Evolutionary conservation across 106 monocot species (phyloP).

Genomic region (Alisma plantagoaquatica): DNA sequence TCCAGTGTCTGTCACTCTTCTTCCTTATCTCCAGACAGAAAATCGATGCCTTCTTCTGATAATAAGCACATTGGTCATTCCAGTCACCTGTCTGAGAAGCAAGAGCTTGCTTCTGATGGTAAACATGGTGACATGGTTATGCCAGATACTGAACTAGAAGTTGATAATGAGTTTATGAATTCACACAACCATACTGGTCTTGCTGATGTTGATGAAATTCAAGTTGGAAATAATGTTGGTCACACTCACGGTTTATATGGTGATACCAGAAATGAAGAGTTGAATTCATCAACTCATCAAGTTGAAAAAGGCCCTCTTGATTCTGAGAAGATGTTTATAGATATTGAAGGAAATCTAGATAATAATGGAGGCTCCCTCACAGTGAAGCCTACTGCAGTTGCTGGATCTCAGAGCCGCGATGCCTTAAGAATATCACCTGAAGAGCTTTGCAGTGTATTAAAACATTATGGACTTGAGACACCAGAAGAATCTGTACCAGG

Average conservation of each 20-base stretch:
- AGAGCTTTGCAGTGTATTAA: slow-evolving; percentile 34
- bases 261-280: not conserved
- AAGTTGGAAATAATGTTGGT: slow-evolving; percentile 5
- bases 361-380: not conserved
- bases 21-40: slow-evolving; percentile 35
- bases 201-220: not conserved
- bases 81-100: not conserved
- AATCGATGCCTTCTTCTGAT: slow-evolving; percentile 11
- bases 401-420: slow-evolving; percentile 3
- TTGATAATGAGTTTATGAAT: slow-evolving; percentile 10
- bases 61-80: slow-evolving; percentile 3
- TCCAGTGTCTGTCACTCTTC: slow-evolving; percentile 9
- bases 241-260: not conserved
- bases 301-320: slow-evolving; percentile 5
- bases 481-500: slow-evolving; percentile 17
- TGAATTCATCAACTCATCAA: not conserved
- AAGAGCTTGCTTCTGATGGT: slow-evolving; percentile 5
- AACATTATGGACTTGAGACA: slow-evolving; percentile 35
- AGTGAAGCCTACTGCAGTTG: not conserved
- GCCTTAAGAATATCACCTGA: slow-evolving; percentile 23
- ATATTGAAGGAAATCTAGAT: slow-evolving; percentile 9
- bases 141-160: slow-evolving; percentile 5
- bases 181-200: slow-evolving; percentile 5
- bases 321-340: slow-evolving; percentile 10
- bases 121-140: not conserved